phyloP scores from a whole-genome alignment of 2,329 filamentous ascomycete species.

The Gaeumannomyces sp. region DNA sequence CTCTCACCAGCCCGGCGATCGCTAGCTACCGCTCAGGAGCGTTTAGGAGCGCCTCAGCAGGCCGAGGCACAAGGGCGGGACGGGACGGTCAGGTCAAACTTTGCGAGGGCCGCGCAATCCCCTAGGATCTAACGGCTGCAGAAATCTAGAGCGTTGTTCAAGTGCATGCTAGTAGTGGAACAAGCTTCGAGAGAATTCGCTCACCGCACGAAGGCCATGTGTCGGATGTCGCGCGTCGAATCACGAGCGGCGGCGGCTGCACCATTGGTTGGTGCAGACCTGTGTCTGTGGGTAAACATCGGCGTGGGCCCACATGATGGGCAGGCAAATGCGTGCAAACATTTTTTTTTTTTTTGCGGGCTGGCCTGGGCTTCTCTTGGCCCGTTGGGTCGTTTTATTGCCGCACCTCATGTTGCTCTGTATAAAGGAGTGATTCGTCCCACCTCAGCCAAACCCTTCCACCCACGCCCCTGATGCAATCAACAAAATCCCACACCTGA shows the following conservation, averaged over 20 bases:
- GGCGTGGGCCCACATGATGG: background rate
- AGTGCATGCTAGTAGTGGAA: background rate
- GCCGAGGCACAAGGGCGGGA: background rate
- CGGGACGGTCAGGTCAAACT: background rate
- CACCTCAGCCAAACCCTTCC: background rate
- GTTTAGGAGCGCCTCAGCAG: too few species aligned
- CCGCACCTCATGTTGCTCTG: background rate
- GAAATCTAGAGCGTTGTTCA: background rate
- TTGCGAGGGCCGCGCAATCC: background rate
- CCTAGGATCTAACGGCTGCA: background rate
- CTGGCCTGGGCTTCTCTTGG: too few species aligned
- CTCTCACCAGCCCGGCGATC: too few species aligned
- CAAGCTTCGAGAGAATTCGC: background rate
- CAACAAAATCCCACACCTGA: background rate
- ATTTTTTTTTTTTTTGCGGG: background rate
- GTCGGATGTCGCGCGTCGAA: background rate
- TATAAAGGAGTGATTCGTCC: background rate
- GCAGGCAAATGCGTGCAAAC: background rate
- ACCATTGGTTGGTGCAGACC: background rate
- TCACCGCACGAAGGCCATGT: background rate
- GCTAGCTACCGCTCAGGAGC: too few species aligned
- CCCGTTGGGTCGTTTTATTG: background rate
- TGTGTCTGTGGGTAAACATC: background rate
- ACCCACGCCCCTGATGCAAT: background rate
- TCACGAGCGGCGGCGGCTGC: background rate